These are phyloP conservation scores for Ceratocystis variospora DNA, from an alignment of 2,329 filamentous ascomycete species.

Conservation along the genomic window DNA sequence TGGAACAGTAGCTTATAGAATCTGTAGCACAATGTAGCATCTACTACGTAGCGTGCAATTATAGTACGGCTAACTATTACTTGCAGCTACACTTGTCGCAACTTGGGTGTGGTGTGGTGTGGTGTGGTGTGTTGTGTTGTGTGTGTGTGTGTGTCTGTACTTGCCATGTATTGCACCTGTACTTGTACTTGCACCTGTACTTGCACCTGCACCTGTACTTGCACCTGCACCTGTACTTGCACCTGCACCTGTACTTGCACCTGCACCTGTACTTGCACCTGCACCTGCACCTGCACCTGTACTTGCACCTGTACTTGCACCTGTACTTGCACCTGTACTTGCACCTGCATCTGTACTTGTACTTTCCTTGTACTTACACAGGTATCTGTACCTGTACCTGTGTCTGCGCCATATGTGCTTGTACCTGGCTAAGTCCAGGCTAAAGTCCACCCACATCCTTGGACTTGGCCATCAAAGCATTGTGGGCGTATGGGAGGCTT, in stretches of 20 bases:
- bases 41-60: neutral
- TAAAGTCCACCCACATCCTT: neutral
- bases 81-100: neutral
- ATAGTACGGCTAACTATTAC: neutral
- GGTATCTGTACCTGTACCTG: neutral
- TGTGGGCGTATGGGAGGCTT: neutral
- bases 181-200: neutral
- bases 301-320: neutral
- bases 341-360: neutral
- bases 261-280: neutral
- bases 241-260: no score
- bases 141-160: neutral
- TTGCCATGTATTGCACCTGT: neutral
- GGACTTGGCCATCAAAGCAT: neutral
- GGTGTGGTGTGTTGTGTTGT: neutral
- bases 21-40: neutral
- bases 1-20: neutral
- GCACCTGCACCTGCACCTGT: neutral
- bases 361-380: no score
- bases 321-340: neutral
- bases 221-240: no score
- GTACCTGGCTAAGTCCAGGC: neutral
- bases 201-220: neutral
- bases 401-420: neutral
- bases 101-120: neutral